Base-by-base conservation (phyloP, 169 alveolate species). In the Plasmodium adleri region DNA sequence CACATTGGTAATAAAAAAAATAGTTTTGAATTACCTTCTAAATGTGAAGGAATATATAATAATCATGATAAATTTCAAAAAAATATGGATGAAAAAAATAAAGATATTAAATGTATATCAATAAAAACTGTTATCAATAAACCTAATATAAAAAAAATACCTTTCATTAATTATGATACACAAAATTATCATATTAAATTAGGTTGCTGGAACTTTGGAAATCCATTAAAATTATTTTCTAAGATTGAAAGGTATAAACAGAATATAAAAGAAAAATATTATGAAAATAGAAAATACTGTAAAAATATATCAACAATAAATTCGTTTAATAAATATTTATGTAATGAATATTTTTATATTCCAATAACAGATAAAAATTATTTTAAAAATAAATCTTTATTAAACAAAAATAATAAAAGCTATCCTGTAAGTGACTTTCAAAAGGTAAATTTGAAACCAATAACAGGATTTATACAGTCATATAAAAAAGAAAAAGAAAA, bases 371-470 rank as follows among this genome's bases (percentile, higher is more conserved):
- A 83, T 62, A 83, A 43, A 60, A 83, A 63, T 45, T 56, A 68
- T 28, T 83, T 83, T 83, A 58, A 54, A 50, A 83, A 85, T 72
- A 83, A 83, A 43, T 56, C 24, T 49, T 70, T 72, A 2, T 43
- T 71, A 43, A 32, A 32, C 8, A 32, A 32, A 32, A 50, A 70
- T 4, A 52, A 56, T 32, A 83, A 73, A 32, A 83, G 74, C 39
- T 32, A 83, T 26, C 86, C 91, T 6, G 85, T 83, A 24, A 83
- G 91, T 17, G 91, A 83, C 58, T 83, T 83, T 72, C 91, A 83
- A 12, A 83, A 83, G 32, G 10, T 83, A 28, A 83, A 83, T 26
- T 83, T 83, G 50, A 83, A 32, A 54, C 91, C 91, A 17, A 54
- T 83, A 59, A 83, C 91, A 45, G 91, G 91, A 17, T 83, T 83